Evolutionary conservation across 2,329 filamentous ascomycete species (phyloP), one percentile per base, ranked within the genome.

Genomic region (Nemania abortiva): DNA sequence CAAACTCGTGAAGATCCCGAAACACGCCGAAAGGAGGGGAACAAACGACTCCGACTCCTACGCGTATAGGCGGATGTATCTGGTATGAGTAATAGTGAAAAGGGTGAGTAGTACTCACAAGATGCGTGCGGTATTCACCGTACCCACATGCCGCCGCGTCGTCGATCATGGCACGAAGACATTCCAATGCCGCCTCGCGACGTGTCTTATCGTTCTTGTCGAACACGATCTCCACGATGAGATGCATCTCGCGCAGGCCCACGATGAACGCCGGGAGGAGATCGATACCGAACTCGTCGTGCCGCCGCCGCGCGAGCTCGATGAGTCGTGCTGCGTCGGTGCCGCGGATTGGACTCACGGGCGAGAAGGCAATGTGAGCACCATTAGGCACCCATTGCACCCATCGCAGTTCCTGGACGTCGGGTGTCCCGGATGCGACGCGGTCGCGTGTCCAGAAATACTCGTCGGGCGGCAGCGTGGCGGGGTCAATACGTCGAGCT

Each of bases 41-140:
- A 47, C n/a, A 20, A 20, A 47, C 42, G 18, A 47, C 42, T 42
- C 39, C 7, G 7, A 37, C 2, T 7, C 31, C 34, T 37, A 7
- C 34, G 11, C 11, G 7, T 37, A 37, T 37, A 7, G 22, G 18
- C 15, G 18, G 18, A 47, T 47, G 42, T 47, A 20, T 47, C 42
- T 9, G 18, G 42, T 20, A 18, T 18, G 42, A 20, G 37, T 39
- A 5, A 27, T 27, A 37, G 11, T 37, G 34, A 9, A 27, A 27
- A 37, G 34, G 39, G 42, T 9, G n/a, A 4, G 42, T 20, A 47
- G 42, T 20, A 47, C 52, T 55, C 1, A 55, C 52, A 37, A 85
- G 72, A 69, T 84, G 82, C 4, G 82, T 83, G 15, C 82, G 76
- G 74, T 84, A 84, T 70, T 84, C 82, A 56, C 82, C 82, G 67